A percentile compares a stretch with the other conserved stretches of the same genome.
Conservation (phyloP, 1,139 yeast species). For the Komagataea norvegica region DNA sequence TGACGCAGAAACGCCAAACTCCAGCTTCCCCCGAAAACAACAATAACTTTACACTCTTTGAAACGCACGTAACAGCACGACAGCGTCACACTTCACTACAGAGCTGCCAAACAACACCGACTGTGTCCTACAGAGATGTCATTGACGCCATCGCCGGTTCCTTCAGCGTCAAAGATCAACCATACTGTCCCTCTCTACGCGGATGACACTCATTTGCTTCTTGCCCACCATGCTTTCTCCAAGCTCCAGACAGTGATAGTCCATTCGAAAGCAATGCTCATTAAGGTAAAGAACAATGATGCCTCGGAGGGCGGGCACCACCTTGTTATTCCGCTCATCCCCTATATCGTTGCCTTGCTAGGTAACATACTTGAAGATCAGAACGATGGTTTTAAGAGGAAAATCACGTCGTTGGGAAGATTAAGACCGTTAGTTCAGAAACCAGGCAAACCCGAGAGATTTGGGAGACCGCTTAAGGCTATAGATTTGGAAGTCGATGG, state of each 20-base stretch:
- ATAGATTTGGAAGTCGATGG: conserved; percentile 27
- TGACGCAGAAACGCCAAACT: too few relatives aligned
- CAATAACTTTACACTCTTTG: too few relatives aligned
- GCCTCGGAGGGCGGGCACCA: conserved; percentile 1
- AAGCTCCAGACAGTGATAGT: conserved; percentile 27
- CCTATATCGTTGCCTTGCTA: conserved; percentile 32
- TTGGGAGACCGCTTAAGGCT: too few relatives aligned
- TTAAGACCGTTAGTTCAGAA: conserved; percentile 28
- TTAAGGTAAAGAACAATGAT: conserved; percentile 17
- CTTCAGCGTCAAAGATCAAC: background rate
- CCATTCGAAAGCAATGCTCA: conserved; percentile 24
- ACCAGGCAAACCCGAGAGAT: conserved; percentile 20
- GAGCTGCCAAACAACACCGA: too few relatives aligned
- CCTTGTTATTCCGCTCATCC: conserved; percentile 26
- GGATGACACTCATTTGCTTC: conserved; percentile 14
- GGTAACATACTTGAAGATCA: conserved; percentile 44
- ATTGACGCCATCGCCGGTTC: background rate
- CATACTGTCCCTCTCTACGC: conserved; percentile 1
- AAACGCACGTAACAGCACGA: too few relatives aligned
- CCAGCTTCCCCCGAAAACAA: too few relatives aligned
- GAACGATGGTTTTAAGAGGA: conserved; percentile 42
- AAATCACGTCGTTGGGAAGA: conserved; percentile 40
- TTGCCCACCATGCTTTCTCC: conserved; percentile 26
- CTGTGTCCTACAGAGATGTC: background rate
- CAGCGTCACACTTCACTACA: too few relatives aligned